A percentile compares a stretch with the other conserved stretches of the same genome.
phyloP scores from a whole-genome alignment of 78 protist species.

The Dictyostelium capitatum region DNA sequence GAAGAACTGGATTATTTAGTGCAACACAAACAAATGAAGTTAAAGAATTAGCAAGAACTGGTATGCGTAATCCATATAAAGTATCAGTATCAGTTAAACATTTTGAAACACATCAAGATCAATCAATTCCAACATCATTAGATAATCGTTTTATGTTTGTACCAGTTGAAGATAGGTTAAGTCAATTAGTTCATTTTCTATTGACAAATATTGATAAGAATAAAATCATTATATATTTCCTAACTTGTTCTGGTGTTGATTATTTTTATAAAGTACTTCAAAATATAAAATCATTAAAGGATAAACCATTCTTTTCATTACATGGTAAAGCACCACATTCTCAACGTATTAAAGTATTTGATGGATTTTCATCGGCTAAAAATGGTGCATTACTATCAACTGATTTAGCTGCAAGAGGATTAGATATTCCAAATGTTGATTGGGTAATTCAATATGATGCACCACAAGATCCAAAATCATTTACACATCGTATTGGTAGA shows the following conservation, averaged over 20 bases:
- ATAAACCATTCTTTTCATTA: conserved; percentile 54
- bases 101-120: conserved; percentile 36
- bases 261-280: conserved; percentile 65
- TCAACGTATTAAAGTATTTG: conserved; percentile 71
- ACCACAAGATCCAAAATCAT: conserved; percentile 91
- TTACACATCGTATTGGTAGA: conserved; percentile 94
- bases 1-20: conserved; percentile 93
- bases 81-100: conserved; percentile 56
- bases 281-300: background rate
- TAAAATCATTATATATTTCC: conserved; percentile 92
- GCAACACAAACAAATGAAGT: conserved; percentile 90
- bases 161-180: conserved; percentile 61
- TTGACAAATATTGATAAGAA: background rate
- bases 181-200: conserved; percentile 60
- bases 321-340: conserved; percentile 92
- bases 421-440: conserved; percentile 94
- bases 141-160: conserved; percentile 63
- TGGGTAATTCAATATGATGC: conserved; percentile 93
- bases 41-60: conserved; percentile 82
- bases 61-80: conserved; percentile 90
- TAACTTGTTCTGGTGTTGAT: conserved; percentile 95
- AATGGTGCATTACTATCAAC: conserved; percentile 87
- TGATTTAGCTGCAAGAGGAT: conserved; percentile 93
- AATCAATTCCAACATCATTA: conserved; percentile 54
- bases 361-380: background rate